Evolutionary conservation across 805 yeast genomes (phyloP), one percentile per base, ranked within the genome.

Genomic region (Metschnikowia arizonensis): DNA sequence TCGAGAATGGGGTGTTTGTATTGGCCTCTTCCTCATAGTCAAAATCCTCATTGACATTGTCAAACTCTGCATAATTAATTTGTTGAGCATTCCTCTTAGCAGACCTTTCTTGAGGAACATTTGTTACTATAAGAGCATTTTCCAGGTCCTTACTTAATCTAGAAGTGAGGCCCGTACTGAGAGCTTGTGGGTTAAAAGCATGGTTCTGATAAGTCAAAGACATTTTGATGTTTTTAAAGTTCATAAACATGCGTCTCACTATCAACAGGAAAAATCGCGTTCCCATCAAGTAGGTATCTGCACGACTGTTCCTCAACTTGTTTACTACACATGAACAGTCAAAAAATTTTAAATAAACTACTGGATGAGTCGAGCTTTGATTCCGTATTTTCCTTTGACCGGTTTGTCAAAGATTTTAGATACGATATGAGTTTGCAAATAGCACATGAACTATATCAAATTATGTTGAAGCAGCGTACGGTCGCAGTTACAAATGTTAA

Each of bases 31-130:
- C 70, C 38, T 68, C 72, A 45, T 55, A 57, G 24, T 66, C 72
- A 37, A 53, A 54, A 45, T 65, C 79, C 45, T 77, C 76, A 51
- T 82, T 82, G 40, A 78, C 80, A 50, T 67, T 66, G 42, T 87
- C 96, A 48, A 80, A 74, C 60, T 88, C 97, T 0, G 96, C 93
- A 59, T 89, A 89, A 60, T 85, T 87, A 42, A 87, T 79, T 40
- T 81, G 83, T 31, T 77, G 76, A 9, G 87, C 82, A 33, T 73
- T 67, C 55, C 96, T 73, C 61, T 88, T 88, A 28, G 88, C 82
- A 25, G 83, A 76, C 52, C 97, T 76, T 3, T 89, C 79, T 2
- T 88, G 86, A 19, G 85, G 82, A 1, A 88, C 84, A 2, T 88
- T 77, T 30, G 61, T 67, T 26, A 84, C 74, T 54, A 83, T 78